A percentile compares a stretch with the other conserved stretches of the same genome.
These are phyloP conservation scores for Saccharomycopsis sp. DNA, from an alignment of 805 yeast species.

Conservation along the genomic window DNA sequence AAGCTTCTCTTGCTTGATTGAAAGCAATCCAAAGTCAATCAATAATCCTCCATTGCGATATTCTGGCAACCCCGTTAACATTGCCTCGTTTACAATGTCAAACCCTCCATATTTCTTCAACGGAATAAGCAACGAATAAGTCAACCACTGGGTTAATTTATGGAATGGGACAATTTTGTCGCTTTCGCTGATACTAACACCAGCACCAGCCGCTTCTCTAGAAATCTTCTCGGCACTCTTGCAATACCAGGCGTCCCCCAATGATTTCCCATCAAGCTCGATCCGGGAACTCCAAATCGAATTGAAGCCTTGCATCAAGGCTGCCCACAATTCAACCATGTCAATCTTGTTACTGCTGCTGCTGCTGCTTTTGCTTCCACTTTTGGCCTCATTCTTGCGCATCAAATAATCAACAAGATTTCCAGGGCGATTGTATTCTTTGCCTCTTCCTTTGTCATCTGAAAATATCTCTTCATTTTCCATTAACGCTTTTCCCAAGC, in stretches of 20 bases:
- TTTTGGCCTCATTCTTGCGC: constrained; percentile 15
- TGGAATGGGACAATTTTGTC: constrained; percentile 50
- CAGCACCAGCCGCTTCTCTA: constrained; percentile 25
- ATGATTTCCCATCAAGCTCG: constrained; percentile 37
- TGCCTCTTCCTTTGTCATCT: constrained; percentile 22
- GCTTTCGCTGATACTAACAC: constrained; percentile 24
- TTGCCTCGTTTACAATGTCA: constrained; percentile 29
- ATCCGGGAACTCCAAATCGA: constrained; percentile 55
- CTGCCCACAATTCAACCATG: constrained; percentile 42
- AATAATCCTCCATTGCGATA: constrained; percentile 59
- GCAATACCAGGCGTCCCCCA: constrained; percentile 56
- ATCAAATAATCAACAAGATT: constrained; percentile 42
- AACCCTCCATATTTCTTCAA: constrained; percentile 37
- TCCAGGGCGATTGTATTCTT: constrained; percentile 35
- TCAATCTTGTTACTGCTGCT: constrained; percentile 28
- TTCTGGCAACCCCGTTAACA: constrained; percentile 51
- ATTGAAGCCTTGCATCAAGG: constrained; percentile 45
- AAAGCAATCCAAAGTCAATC: constrained; percentile 45
- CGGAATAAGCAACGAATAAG: constrained; percentile 51
- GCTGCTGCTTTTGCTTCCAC: background rate
- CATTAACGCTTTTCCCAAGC: constrained; percentile 39
- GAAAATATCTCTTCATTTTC: constrained; percentile 35
- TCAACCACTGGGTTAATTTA: constrained; percentile 58
- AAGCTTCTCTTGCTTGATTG: constrained; percentile 35
- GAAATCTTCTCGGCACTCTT: constrained; percentile 23